Evolutionary conservation across 768 basidiomycete genomes (phyloP).

Genomic region (Trichaptum fuscoviolaceum): DNA sequence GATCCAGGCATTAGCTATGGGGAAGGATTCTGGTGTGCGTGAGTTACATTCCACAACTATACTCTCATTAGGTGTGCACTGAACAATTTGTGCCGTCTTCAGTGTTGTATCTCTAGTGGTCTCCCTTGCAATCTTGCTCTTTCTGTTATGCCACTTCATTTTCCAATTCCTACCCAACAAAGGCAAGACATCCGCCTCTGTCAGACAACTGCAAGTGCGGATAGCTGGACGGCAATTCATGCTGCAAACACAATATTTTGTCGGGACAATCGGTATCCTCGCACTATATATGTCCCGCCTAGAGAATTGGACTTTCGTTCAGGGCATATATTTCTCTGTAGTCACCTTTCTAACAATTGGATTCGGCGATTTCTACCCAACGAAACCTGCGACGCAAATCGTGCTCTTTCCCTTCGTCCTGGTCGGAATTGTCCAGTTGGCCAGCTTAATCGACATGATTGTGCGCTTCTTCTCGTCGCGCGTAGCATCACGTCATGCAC

Average conservation of each 20-base stretch:
- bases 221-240: slow-evolving; percentile 11
- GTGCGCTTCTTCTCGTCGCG: slow-evolving; percentile 9
- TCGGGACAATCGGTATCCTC: slow-evolving; percentile 5
- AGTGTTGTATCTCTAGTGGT: slow-evolving; percentile 8
- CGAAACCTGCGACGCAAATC: slow-evolving; percentile 10
- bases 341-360: slow-evolving; percentile 12
- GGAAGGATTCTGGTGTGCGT: slow-evolving; percentile 11
- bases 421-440: slow-evolving; percentile 11
- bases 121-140: slow-evolving; percentile 4
- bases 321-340: slow-evolving; percentile 13
- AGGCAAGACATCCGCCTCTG: not conserved
- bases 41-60: not conserved
- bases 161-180: slow-evolving; percentile 1
- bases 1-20: slow-evolving; percentile 3
- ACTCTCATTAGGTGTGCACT: not conserved
- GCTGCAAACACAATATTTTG: slow-evolving; percentile 9
- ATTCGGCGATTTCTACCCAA: slow-evolving; percentile 16
- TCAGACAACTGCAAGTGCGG: slow-evolving; percentile 7
- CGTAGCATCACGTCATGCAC: slow-evolving; percentile 10
- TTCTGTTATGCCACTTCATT: slow-evolving; percentile 7
- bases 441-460: slow-evolving; percentile 10
- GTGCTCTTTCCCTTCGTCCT: slow-evolving; percentile 11
- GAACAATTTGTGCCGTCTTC: not conserved
- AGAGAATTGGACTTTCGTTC: slow-evolving; percentile 12
- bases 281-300: slow-evolving; percentile 7